Percentiles rank a stretch among this genome's conserved stretches.
phyloP scores from a whole-genome alignment of 2,329 filamentous ascomycete species.

The Neonectria hederae region DNA sequence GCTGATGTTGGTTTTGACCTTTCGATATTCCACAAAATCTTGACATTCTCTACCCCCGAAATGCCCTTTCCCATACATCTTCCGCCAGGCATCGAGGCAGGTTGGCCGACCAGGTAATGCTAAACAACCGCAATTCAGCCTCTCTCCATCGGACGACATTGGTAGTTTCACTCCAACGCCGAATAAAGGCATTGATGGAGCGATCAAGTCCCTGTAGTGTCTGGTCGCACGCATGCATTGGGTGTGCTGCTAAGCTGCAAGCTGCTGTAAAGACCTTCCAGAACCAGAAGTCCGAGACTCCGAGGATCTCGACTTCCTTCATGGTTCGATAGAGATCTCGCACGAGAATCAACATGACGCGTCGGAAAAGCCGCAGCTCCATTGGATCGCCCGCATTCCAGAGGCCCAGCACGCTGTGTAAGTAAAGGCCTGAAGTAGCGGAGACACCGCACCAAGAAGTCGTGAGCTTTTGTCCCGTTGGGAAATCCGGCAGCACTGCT shows the following conservation, averaged over 20 bases:
- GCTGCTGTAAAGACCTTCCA: conserved; percentile 32
- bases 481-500: rapidly evolving
- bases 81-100: conserved; percentile 2
- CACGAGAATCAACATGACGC: conserved; percentile 16
- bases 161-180: conserved; percentile 12
- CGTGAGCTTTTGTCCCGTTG: neutral
- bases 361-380: conserved; percentile 10
- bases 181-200: conserved; percentile 7
- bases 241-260: conserved; percentile 10
- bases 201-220: neutral
- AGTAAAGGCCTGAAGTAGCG: conserved; percentile 25
- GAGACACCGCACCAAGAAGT: conserved; percentile 33
- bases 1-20: neutral
- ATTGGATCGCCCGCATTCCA: conserved; percentile 24
- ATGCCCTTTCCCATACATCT: conserved; percentile 11
- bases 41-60: neutral
- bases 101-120: conserved; percentile 21
- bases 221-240: neutral
- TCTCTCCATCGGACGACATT: conserved; percentile 12
- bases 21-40: neutral
- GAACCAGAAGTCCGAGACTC: conserved; percentile 26
- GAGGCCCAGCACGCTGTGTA: conserved; percentile 30
- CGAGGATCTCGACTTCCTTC: rapidly evolving
- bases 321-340: conserved; percentile 16
- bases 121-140: neutral